Conservation (phyloP, 805 yeast genomes). For the Candida berthetii region DNA sequence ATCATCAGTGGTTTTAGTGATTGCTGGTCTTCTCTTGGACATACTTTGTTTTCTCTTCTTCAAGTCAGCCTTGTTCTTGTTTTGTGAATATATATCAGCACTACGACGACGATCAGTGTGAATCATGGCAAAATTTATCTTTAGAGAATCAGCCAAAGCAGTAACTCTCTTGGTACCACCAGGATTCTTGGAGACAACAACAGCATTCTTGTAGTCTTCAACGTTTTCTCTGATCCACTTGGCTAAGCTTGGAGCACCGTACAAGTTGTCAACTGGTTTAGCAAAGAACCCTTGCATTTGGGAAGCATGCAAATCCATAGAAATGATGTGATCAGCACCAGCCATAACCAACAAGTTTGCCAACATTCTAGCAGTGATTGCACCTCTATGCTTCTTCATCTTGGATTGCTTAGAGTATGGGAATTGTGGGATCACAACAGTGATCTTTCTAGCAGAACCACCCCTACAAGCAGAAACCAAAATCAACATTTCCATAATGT, state of each 20-base stretch:
- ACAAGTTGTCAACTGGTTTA: conserved; percentile 93
- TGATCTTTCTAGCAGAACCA: conserved; percentile 96
- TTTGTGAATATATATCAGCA: conserved; percentile 49
- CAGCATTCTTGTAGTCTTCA: conserved; percentile 79
- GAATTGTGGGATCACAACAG: conserved; percentile 94
- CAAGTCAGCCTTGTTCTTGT: conserved; percentile 26
- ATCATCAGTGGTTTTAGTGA: conserved; percentile 35
- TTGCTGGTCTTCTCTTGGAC: conserved; percentile 37
- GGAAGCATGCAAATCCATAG: conserved; percentile 94
- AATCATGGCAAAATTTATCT: conserved; percentile 97
- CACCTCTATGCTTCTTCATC: conserved; percentile 98
- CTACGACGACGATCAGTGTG: conserved; percentile 96
- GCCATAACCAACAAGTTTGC: conserved; percentile 96
- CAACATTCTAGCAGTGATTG: conserved; percentile 96
- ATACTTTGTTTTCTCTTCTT: conserved; percentile 42
- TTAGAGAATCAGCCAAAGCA: conserved; percentile 92
- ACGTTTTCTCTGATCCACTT: conserved; percentile 93
- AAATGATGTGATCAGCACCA: conserved; percentile 97
- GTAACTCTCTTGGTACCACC: conserved; percentile 99
- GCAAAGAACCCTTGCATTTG: conserved; percentile 99
- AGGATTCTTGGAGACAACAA: conserved; percentile 97
- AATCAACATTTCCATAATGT: conserved; percentile 92
- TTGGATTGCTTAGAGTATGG: conserved; percentile 96
- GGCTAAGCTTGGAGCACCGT: conserved; percentile 95
- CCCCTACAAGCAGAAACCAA: conserved; percentile 94